phyloP scores from a whole-genome alignment of 768 basidiomycete species.

The Psilocybe tampanensis region DNA sequence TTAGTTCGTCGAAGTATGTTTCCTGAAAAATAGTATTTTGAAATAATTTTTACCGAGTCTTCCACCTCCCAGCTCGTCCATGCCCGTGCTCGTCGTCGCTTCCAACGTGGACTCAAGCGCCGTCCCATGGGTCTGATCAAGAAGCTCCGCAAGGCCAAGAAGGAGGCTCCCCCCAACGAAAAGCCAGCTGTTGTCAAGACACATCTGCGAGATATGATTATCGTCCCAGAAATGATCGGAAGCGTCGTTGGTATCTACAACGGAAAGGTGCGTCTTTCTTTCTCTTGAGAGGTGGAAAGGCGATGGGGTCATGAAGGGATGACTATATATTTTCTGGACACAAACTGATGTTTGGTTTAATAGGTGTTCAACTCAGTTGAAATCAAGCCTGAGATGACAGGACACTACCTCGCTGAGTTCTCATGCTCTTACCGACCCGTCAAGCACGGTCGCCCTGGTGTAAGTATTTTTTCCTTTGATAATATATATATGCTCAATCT shows the following conservation, averaged over 20 bases:
- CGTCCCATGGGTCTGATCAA: constrained; percentile 98
- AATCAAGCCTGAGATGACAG: constrained; percentile 99
- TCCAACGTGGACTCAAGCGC: constrained; percentile 98
- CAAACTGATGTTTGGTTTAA: not conserved
- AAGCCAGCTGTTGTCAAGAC: constrained; percentile 99
- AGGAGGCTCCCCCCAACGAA: constrained; percentile 98
- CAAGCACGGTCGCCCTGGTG: constrained; percentile 99
- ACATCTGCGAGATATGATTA: constrained; percentile 99
- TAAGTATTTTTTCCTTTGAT: constrained; percentile 46
- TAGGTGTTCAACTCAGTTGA: constrained; percentile 95
- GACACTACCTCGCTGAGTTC: constrained; percentile 98
- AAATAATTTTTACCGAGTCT: not conserved
- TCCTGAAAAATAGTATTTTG: not conserved
- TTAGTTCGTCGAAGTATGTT: constrained; percentile 79
- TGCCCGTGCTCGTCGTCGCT: constrained; percentile 96
- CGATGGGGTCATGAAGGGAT: no score
- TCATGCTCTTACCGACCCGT: constrained; percentile 98
- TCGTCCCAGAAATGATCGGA: constrained; percentile 99
- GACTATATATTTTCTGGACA: not conserved
- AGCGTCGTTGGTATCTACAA: constrained; percentile 98
- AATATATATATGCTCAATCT: constrained; percentile 14
- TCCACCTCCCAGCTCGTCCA: constrained; percentile 77
- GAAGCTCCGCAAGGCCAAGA: constrained; percentile 99
- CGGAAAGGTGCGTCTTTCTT: constrained; percentile 69
- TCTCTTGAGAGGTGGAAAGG: no score